Evolutionary conservation across 768 basidiomycete species (phyloP).

Genomic region (Trametes cingulata): DNA sequence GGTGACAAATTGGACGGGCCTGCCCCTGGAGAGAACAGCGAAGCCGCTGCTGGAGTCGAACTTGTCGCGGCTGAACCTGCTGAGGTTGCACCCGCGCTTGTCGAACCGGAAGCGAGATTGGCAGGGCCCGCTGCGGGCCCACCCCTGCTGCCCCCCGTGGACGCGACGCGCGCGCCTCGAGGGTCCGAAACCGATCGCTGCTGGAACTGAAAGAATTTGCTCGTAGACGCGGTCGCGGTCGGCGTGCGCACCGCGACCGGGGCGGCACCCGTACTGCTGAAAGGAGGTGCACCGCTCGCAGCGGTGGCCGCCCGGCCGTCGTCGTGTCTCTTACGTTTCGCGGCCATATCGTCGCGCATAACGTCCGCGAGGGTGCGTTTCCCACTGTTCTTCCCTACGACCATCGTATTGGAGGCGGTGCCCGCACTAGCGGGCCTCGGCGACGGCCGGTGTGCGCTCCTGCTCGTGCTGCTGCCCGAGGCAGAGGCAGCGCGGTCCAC

Average conservation of each 20-base stretch:
- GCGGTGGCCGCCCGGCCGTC: constrained; percentile 29
- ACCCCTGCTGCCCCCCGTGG: background rate
- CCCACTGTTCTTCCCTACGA: constrained; percentile 63
- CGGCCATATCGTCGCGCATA: constrained; percentile 62
- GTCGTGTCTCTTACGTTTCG: constrained; percentile 48
- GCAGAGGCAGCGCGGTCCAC: background rate
- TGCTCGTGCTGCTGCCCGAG: background rate
- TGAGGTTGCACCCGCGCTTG: background rate
- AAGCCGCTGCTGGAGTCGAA: constrained; percentile 29
- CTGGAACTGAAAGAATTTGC: constrained; percentile 25
- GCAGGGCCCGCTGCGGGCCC: background rate
- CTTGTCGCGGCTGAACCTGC: background rate
- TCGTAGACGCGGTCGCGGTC: constrained; percentile 4
- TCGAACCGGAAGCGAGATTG: no score
- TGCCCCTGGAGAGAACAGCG: constrained; percentile 31
- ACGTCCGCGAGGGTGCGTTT: constrained; percentile 73
- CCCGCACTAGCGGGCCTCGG: constrained; percentile 5
- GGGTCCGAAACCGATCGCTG: constrained; percentile 22
- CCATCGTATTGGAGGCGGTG: constrained; percentile 17
- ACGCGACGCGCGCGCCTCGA: constrained; percentile 12
- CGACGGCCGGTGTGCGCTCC: background rate
- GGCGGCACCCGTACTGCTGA: background rate
- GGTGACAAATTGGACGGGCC: constrained; percentile 13
- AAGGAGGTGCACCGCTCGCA: constrained; percentile 22
- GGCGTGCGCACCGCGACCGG: constrained; percentile 11